These are phyloP conservation scores for Xylaria palmicola DNA, from an alignment of 495 filamentous ascomycete genomes.

Conservation along the genomic window DNA sequence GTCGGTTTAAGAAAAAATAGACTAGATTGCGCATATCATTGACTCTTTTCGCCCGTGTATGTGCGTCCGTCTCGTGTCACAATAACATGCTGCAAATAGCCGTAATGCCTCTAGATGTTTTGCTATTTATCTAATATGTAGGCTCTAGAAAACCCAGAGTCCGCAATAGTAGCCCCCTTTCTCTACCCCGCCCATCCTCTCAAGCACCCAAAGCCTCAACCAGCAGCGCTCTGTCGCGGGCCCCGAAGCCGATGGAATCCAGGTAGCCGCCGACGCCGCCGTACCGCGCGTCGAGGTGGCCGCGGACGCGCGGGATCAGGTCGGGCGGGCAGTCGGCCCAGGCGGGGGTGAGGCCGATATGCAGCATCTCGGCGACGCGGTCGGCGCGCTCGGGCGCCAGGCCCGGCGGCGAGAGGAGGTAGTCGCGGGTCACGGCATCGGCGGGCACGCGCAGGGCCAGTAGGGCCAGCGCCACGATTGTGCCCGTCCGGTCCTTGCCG, in stretches of 20 bases:
- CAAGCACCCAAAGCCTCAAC: conserved; percentile 21
- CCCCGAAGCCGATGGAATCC: conserved; percentile 53
- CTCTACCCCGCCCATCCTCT: background rate
- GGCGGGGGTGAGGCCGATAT: conserved; percentile 64
- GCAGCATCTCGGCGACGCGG: conserved; percentile 64
- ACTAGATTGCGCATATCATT: conserved; percentile 2
- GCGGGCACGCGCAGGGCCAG: conserved; percentile 57
- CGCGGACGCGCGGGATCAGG: conserved; percentile 51
- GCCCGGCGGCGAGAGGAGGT: conserved; percentile 56
- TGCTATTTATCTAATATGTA: no score
- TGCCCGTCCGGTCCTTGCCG: conserved; percentile 83
- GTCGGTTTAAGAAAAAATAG: conserved; percentile 74
- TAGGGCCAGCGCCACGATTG: conserved; percentile 64
- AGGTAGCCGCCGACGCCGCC: conserved; percentile 65
- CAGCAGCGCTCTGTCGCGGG: conserved; percentile 29
- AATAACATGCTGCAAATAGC: background rate
- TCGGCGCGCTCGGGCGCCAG: conserved; percentile 59
- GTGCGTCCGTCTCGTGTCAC: background rate
- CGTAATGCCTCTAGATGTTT: background rate
- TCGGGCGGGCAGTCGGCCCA: conserved; percentile 63
- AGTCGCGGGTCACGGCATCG: conserved; percentile 63
- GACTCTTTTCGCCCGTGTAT: background rate
- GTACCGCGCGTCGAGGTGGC: conserved; percentile 55
- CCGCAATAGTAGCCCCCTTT: no score
- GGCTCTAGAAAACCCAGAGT: no score